Evolutionary conservation across 306 rosid genomes (phyloP), one percentile per base, ranked within the genome.

Genomic region (Pterocarpus santalinus): DNA sequence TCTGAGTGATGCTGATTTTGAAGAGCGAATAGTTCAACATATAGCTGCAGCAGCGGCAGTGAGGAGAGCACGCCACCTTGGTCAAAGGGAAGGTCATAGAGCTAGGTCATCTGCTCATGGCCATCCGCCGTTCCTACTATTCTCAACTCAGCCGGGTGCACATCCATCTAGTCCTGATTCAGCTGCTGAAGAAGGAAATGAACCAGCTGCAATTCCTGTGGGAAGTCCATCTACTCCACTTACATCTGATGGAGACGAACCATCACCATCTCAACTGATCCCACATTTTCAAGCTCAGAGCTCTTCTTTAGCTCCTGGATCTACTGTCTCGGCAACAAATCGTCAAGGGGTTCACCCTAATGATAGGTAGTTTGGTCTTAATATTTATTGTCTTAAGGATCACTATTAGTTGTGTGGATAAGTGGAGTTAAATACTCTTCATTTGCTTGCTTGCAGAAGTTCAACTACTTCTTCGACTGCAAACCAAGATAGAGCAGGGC

Each of bases 31-130:
- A 71, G 81, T 94, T 80, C 97, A 90, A 82, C 98, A 89, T 83
- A 84, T 94, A 86, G 91, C 98, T 32, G 94, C 98, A 35, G 97
- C 98, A 8, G 90, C 97, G 56, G 92, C 92, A 22, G 82, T 91
- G 93, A 89, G 97, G 43, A 91, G 97, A 88, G 82, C 89, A 2
- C 93, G 67, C 81, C 91, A 87, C 46, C 76, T 82, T 16, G 86
- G 97, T 56, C 78, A 86, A 66, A 91, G 94, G 83, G 94, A 94
- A 80, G 84, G 85, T 62, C 94, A 82, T 22, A 77, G 92, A 73
- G 78, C 84, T 81, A 86, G 89, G 64, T 46, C 93, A 73, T 79
- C 90, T 70, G 72, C 89, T 80, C 90, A 78, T 56, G 92, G 90
- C 73, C 94, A 79, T 60, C 91, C 88, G 39, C 91, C 89, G 61